A percentile compares a stretch with the other conserved stretches of the same genome.
Evolutionary conservation across 768 basidiomycete species (phyloP).

Genomic region (Leccinum boreale): DNA sequence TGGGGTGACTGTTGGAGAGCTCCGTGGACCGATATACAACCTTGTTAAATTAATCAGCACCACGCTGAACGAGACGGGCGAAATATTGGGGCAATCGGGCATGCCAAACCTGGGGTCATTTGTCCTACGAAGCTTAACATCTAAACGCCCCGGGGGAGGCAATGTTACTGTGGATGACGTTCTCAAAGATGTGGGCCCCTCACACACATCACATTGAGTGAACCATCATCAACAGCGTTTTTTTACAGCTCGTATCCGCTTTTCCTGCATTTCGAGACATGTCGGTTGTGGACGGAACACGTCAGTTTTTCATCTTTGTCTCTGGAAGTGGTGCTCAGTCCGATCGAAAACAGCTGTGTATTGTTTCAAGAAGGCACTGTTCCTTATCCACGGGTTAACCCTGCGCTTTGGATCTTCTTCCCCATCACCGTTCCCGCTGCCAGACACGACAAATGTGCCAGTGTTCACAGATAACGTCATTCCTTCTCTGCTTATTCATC

Average conservation of each 20-base stretch:
- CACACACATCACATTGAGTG: not conserved
- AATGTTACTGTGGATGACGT: conserved; percentile 51
- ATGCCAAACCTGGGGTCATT: conserved; percentile 74
- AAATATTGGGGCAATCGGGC: conserved; percentile 53
- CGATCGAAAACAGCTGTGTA: conserved; percentile 56
- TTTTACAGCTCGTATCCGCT: conserved; percentile 61
- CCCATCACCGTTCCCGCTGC: conserved; percentile 58
- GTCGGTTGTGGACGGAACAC: conserved; percentile 57
- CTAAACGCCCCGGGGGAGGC: conserved; percentile 28
- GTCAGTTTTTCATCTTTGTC: conserved; percentile 36
- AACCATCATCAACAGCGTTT: conserved; percentile 4
- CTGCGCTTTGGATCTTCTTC: conserved; percentile 60
- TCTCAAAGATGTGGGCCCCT: conserved; percentile 55
- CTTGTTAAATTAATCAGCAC: conserved; percentile 63
- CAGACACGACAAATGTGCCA: conserved; percentile 55
- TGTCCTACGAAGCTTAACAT: conserved; percentile 63
- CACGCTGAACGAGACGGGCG: conserved; percentile 72
- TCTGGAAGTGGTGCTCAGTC: not conserved
- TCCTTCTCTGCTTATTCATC: conserved; percentile 76
- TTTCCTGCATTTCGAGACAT: conserved; percentile 85
- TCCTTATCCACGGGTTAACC: conserved; percentile 67
- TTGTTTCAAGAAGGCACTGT: conserved; percentile 88
- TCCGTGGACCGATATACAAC: conserved; percentile 71
- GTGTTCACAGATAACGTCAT: conserved; percentile 81
- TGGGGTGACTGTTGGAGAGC: conserved; percentile 70